Evolutionary conservation across 257 asterid genomes (phyloP).

Genomic region (Ocimum tenuiflorum): DNA sequence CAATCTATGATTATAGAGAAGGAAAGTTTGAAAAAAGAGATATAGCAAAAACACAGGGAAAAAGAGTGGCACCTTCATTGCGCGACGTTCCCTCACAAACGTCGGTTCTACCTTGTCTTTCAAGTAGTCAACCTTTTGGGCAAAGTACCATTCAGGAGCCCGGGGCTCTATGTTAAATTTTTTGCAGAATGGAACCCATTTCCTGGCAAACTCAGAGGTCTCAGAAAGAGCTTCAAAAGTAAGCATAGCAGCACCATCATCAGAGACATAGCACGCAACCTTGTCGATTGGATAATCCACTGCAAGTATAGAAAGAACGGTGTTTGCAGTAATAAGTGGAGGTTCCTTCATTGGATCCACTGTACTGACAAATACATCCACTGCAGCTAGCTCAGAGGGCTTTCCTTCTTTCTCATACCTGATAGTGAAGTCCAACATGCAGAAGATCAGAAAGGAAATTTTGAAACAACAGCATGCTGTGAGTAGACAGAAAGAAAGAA

Average conservation of each 20-base stretch:
- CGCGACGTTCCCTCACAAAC: constrained; percentile 88
- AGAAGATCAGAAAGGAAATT: not conserved
- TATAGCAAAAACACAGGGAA: not conserved
- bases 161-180: constrained; percentile 74
- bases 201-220: constrained; percentile 80
- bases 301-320: constrained; percentile 82
- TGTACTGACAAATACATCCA: constrained; percentile 70
- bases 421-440: constrained; percentile 4
- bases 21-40: not conserved
- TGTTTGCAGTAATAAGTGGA: constrained; percentile 84
- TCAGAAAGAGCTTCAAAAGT: constrained; percentile 88
- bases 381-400: constrained; percentile 48
- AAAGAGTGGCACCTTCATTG: constrained; percentile 58
- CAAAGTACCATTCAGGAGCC: constrained; percentile 89
- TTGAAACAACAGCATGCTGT: not conserved
- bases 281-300: constrained; percentile 84
- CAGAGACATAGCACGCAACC: constrained; percentile 84
- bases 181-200: constrained; percentile 95
- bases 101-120: constrained; percentile 66
- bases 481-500: not conserved
- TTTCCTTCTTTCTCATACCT: constrained; percentile 67
- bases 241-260: constrained; percentile 92
- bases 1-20: not conserved
- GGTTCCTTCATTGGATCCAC: constrained; percentile 91
- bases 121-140: constrained; percentile 72